Conservation (phyloP, 768 basidiomycete species). For the Obba rivulosa region DNA sequence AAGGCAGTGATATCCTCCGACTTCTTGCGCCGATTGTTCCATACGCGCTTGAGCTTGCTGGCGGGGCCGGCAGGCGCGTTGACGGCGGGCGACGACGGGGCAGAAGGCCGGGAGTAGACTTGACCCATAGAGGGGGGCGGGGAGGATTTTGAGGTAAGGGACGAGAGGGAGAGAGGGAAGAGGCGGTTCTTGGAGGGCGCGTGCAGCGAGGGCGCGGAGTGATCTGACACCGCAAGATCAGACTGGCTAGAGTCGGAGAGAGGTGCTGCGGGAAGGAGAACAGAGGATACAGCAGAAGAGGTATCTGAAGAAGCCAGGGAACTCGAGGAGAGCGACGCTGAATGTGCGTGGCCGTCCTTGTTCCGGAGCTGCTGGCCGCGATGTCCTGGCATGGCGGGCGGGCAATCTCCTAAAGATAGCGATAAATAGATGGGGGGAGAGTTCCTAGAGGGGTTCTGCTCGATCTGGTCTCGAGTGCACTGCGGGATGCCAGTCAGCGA, state of each 20-base stretch:
- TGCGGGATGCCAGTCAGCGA: constrained; percentile 3
- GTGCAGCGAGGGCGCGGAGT: constrained; percentile 29
- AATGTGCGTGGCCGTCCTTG: constrained; percentile 16
- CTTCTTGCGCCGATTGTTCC: constrained; percentile 52
- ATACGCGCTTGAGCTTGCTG: constrained; percentile 52
- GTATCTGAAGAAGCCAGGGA: constrained; percentile 41
- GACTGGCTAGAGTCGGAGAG: constrained; percentile 32
- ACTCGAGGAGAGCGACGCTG: constrained; percentile 31
- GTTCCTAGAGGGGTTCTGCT: no score
- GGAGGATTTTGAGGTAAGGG: constrained; percentile 27
- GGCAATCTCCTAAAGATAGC: constrained; percentile 13
- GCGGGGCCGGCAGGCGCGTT: constrained; percentile 33
- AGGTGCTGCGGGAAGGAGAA: constrained; percentile 31
- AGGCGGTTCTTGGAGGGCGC: constrained; percentile 20
- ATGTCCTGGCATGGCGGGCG: constrained; percentile 5
- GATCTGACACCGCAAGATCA: constrained; percentile 41
- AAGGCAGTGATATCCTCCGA: constrained; percentile 39
- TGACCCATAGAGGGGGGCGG: constrained; percentile 35
- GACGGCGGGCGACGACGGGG: constrained; percentile 15
- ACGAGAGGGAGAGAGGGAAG: constrained; percentile 23
- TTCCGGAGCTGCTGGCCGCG: constrained; percentile 7
- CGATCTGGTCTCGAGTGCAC: no score
- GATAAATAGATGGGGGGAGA: constrained; percentile 14
- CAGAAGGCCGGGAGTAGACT: constrained; percentile 23
- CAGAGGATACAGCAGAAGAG: constrained; percentile 37